Conservation (phyloP, 345 rosid species). For the Citrus australasica region DNA sequence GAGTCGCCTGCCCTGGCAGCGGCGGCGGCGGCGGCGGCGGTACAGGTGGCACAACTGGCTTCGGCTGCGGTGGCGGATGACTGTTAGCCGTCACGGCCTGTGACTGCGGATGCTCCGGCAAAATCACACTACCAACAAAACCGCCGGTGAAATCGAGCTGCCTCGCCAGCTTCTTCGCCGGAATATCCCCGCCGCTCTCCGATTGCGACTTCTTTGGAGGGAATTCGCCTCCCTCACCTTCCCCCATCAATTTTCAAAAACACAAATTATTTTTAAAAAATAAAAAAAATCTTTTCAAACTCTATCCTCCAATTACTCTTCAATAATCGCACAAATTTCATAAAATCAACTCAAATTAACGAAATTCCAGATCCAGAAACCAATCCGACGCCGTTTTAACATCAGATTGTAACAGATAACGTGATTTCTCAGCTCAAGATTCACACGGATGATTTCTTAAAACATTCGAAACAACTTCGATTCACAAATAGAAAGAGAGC, state of each 20-base stretch:
- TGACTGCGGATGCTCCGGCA: conserved; percentile 56
- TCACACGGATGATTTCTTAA: conserved; percentile 15
- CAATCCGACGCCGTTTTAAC: conserved; percentile 12
- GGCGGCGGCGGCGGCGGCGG: conserved; percentile 21
- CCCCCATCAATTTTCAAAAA: conserved; percentile 51
- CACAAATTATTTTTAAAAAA: neutral
- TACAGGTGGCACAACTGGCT: conserved; percentile 13
- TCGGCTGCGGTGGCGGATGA: conserved; percentile 23
- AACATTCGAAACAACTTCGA: conserved; percentile 17
- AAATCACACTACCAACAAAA: conserved; percentile 30
- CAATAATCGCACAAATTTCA: conserved; percentile 22
- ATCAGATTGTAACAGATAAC: conserved; percentile 21
- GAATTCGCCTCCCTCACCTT: conserved; percentile 66
- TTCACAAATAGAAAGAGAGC: conserved; percentile 18
- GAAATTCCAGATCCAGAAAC: conserved; percentile 44
- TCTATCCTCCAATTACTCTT: conserved; percentile 19
- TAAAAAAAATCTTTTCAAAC: conserved; percentile 20
- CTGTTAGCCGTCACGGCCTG: conserved; percentile 6
- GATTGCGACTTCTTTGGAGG: conserved; percentile 61
- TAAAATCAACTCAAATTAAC: conserved; percentile 30
- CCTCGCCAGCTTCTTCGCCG: conserved; percentile 75
- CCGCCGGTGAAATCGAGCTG: conserved; percentile 89
- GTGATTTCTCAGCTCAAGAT: conserved; percentile 38
- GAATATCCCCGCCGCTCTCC: conserved; percentile 32
- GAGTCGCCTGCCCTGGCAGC: conserved; percentile 33